Conservation (phyloP, 2,329 filamentous ascomycete species). For the Coleophoma eucalyptorum region DNA sequence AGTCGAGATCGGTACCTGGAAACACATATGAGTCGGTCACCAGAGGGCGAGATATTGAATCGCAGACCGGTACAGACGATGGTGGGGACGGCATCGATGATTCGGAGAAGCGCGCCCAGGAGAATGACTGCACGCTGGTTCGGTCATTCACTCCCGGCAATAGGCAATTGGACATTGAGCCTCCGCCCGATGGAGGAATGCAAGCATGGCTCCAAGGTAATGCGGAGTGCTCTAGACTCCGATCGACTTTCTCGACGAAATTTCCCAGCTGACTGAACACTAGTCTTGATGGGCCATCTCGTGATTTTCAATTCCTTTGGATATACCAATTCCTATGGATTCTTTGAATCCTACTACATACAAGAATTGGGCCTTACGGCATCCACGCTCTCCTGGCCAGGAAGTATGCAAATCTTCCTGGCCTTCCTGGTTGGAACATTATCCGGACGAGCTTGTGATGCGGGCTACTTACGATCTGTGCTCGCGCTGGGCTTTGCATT, state of each 20-base stretch:
- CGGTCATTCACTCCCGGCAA: no score
- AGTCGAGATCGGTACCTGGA: no score
- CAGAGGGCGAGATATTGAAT: no score
- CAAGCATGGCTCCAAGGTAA: slow-evolving; percentile 52
- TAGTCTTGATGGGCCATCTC: slow-evolving; percentile 20
- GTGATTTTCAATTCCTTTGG: slow-evolving; percentile 38
- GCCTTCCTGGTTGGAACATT: background rate
- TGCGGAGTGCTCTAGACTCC: slow-evolving; percentile 20
- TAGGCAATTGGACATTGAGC: no score
- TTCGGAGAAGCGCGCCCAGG: no score
- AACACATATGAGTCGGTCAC: no score
- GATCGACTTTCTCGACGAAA: no score
- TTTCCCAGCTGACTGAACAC: no score
- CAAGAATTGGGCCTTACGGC: background rate
- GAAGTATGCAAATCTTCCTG: background rate
- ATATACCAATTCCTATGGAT: background rate
- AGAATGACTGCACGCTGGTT: no score
- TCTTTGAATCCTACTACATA: background rate
- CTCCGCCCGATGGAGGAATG: slow-evolving; percentile 40
- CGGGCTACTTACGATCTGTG: background rate
- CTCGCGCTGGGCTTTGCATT: background rate
- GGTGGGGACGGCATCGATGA: no score
- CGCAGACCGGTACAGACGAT: no score
- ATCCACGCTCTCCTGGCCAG: background rate
- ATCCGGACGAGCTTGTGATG: background rate